Evolutionary conservation across 78 protist genomes (phyloP).

Genomic region (Polysphondylium violaceum): DNA sequence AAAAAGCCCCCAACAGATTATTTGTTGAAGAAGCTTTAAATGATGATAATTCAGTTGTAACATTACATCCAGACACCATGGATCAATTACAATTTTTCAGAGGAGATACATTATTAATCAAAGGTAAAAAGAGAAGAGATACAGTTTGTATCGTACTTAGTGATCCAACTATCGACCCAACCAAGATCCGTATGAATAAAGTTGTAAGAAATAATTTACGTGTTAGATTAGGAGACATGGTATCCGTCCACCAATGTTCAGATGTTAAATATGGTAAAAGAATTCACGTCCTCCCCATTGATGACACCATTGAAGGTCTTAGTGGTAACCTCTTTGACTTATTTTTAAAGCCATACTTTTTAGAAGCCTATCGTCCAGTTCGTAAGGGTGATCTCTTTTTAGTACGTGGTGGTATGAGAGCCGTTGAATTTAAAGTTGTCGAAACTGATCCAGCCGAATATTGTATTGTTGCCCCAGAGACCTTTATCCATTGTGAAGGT

Average conservation of each 20-base stretch:
- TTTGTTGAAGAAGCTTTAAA: constrained; percentile 98
- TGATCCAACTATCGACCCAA: constrained; percentile 93
- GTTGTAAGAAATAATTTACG: constrained; percentile 89
- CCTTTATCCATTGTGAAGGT: constrained; percentile 99
- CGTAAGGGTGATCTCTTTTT: constrained; percentile 93
- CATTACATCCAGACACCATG: constrained; percentile 90
- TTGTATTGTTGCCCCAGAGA: constrained; percentile 97
- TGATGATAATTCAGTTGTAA: constrained; percentile 98
- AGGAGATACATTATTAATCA: constrained; percentile 97
- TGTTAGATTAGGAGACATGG: constrained; percentile 98
- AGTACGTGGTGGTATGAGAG: constrained; percentile 99
- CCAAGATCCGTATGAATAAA: constrained; percentile 97
- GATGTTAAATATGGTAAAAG: constrained; percentile 95
- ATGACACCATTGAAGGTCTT: constrained; percentile 99
- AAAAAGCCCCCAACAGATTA: constrained; percentile 96
- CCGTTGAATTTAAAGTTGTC: constrained; percentile 99
- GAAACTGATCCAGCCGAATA: constrained; percentile 97
- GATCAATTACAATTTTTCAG: constrained; percentile 96
- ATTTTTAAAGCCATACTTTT: constrained; percentile 98
- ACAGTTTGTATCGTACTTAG: constrained; percentile 97
- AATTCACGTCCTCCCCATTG: constrained; percentile 99
- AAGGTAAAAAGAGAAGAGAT: constrained; percentile 98
- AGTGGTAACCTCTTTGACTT: constrained; percentile 99
- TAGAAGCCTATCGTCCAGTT: constrained; percentile 99
- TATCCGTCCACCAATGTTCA: constrained; percentile 93